Base-by-base conservation (phyloP, 2,329 filamentous ascomycete species). In the Blumeriella jaapii region DNA sequence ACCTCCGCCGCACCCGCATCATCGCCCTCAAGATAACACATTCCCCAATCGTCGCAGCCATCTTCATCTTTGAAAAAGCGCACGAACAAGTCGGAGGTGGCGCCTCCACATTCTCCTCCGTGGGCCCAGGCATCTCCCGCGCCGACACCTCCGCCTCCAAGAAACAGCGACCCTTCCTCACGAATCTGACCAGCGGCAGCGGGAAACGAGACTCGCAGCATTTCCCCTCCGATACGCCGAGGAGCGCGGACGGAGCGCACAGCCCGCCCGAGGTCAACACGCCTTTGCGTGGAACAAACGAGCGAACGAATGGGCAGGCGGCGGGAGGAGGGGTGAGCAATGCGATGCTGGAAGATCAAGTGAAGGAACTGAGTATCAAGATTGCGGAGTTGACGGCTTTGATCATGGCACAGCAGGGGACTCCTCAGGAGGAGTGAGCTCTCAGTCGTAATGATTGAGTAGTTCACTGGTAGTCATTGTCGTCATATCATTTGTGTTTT, bases 21-120 rank as follows among this genome's bases (percentile, higher is more conserved):
- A 39, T 71, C 26, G 61, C 79, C n/a, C 64, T 80, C 36, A 74
- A 75, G 47, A 61, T 64, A 4, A 78, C 74, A 0, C 75, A 78
- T 48, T 61, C 73, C 29, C 81, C 82, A 19, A 74, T 83, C 42
- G 78, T 86, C 17, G 71, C 60, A n/a, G 60, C 67, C 29, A 86
- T 87, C 46, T 38, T 63, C 59, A 17, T 69, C 66, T 57, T 64
- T 62, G 49, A 71, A 65, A 3, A 64, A 64, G 47, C 48, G 4
- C 39, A 50, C 14, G 43, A 44, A 30, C 33, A 44, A 17, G n/a
- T 46, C 2, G 39, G 40, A 7, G 43, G 45, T 5, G 36, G 36
- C 4, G 37, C 42, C 14, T 39, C 41, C 14, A 7, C 34, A n/a
- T 47, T 51, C 25, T 47, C 45, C 14, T 36, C 46, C 8, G 27